A percentile compares a stretch with the other conserved stretches of the same genome.
phyloP scores from a whole-genome alignment of 176 grass and related monocot species.

The Poa pratensis region DNA sequence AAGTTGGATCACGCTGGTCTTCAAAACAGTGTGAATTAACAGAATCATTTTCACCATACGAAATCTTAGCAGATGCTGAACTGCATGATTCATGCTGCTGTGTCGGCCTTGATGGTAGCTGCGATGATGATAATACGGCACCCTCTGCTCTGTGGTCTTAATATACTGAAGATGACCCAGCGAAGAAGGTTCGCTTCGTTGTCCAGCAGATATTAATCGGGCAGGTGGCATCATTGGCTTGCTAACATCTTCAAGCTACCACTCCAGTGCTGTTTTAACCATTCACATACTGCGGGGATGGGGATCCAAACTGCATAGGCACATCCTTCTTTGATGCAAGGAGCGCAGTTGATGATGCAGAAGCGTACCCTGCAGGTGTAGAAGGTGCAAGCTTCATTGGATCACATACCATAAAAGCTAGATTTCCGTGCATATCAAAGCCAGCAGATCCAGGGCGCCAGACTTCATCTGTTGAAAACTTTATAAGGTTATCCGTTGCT shows the following conservation, averaged over 20 bases:
- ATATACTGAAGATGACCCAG: slow-evolving; percentile 44
- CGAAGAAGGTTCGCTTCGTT: slow-evolving; percentile 54
- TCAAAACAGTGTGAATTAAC: slow-evolving; percentile 44
- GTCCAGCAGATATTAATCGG: slow-evolving; percentile 57
- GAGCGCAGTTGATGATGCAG: slow-evolving; percentile 59
- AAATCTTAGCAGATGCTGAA: slow-evolving; percentile 69
- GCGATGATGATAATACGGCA: slow-evolving; percentile 41
- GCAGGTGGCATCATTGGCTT: slow-evolving; percentile 70
- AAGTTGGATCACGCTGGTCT: slow-evolving; percentile 45
- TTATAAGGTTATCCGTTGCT: slow-evolving; percentile 94
- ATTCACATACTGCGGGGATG: slow-evolving; percentile 78
- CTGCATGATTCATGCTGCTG: slow-evolving; percentile 64
- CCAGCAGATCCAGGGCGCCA: slow-evolving; percentile 84
- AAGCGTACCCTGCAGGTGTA: slow-evolving; percentile 67
- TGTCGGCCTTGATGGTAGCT: slow-evolving; percentile 43
- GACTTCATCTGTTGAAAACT: slow-evolving; percentile 80
- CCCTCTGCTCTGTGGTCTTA: slow-evolving; percentile 53
- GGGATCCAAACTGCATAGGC: slow-evolving; percentile 78
- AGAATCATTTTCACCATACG: slow-evolving; percentile 49
- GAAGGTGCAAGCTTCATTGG: slow-evolving; percentile 96
- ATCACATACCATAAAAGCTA: slow-evolving; percentile 93
- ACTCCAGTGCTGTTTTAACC: slow-evolving; percentile 90
- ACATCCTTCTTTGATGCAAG: slow-evolving; percentile 69
- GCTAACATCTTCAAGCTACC: slow-evolving; percentile 87
- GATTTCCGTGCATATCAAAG: slow-evolving; percentile 89